These are phyloP conservation scores for Bromus sterilis DNA, from an alignment of 176 grass and related monocot genomes.

Conservation along the genomic window DNA sequence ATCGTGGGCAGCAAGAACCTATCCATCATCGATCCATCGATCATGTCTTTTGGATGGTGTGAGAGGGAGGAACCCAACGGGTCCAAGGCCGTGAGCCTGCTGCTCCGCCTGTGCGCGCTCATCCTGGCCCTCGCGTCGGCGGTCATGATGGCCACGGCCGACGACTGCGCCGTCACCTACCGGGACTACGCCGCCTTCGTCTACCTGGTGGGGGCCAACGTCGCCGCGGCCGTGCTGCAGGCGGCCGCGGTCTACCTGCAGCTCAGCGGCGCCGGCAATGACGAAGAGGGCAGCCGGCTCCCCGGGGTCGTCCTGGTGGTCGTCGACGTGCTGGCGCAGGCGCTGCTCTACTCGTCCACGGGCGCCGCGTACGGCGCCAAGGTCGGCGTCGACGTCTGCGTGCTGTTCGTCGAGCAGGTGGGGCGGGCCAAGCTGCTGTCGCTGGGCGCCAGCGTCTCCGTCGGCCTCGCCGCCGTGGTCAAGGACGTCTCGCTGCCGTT, in stretches of 20 bases:
- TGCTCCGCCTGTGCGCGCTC: conserved; percentile 12
- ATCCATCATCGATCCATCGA: neutral
- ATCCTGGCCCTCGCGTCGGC: conserved; percentile 9
- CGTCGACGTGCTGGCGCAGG: conserved; percentile 8
- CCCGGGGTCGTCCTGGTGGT: neutral
- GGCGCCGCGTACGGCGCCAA: neutral
- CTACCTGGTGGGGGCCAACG: neutral
- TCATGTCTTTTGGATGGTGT: neutral
- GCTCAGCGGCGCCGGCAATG: neutral
- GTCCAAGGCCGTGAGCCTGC: conserved; percentile 12
- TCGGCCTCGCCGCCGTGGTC: neutral
- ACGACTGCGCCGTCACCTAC: conserved; percentile 14
- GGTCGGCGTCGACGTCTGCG: neutral
- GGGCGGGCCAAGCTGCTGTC: neutral
- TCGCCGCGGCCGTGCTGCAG: neutral
- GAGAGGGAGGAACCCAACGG: neutral
- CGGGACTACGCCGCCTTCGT: conserved; percentile 11
- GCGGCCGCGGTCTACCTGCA: neutral
- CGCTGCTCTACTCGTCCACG: conserved; percentile 4
- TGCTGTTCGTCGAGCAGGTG: neutral
- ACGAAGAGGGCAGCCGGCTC: neutral
- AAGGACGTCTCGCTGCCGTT: conserved; percentile 8
- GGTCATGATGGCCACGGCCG: conserved; percentile 6
- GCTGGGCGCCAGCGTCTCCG: neutral
- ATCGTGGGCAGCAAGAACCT: neutral